Conservation (phyloP, 257 asterid species). For the Scutellaria galericulata region DNA sequence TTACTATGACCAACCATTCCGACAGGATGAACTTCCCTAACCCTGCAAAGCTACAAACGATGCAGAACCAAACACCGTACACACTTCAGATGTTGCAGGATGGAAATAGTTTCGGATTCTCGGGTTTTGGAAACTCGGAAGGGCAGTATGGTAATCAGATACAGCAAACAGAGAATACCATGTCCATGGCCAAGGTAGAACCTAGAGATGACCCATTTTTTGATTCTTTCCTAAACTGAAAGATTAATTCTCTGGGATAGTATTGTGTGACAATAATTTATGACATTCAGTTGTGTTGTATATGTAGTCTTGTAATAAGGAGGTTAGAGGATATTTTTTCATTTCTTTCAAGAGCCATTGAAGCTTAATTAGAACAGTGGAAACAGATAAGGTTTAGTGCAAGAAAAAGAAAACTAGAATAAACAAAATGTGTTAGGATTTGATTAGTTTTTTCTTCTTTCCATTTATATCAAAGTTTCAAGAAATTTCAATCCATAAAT, state of each 20-base stretch:
- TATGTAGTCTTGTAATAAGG: slow-evolving; percentile 39
- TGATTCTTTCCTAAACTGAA: slow-evolving; percentile 66
- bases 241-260: slow-evolving; percentile 33
- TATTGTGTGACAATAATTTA: slow-evolving; percentile 14
- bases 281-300: slow-evolving; percentile 32
- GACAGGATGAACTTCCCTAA: slow-evolving; percentile 45
- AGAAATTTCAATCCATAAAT: neutral
- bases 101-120: slow-evolving; percentile 48
- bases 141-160: slow-evolving; percentile 49
- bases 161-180: slow-evolving; percentile 45
- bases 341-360: slow-evolving; percentile 41
- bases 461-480: neutral
- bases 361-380: slow-evolving; percentile 16
- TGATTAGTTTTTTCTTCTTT: neutral
- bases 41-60: slow-evolving; percentile 45
- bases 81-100: slow-evolving; percentile 76
- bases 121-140: slow-evolving; percentile 54
- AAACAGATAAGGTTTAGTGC: slow-evolving; percentile 29
- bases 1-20: slow-evolving; percentile 45
- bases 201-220: slow-evolving; percentile 78
- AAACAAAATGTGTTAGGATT: slow-evolving; percentile 25
- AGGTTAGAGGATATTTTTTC: slow-evolving; percentile 38
- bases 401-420: slow-evolving; percentile 29
- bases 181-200: slow-evolving; percentile 66
- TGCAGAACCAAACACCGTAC: slow-evolving; percentile 72